phyloP scores from a whole-genome alignment of 768 basidiomycete genomes.

The Tephrocybe sp. region DNA sequence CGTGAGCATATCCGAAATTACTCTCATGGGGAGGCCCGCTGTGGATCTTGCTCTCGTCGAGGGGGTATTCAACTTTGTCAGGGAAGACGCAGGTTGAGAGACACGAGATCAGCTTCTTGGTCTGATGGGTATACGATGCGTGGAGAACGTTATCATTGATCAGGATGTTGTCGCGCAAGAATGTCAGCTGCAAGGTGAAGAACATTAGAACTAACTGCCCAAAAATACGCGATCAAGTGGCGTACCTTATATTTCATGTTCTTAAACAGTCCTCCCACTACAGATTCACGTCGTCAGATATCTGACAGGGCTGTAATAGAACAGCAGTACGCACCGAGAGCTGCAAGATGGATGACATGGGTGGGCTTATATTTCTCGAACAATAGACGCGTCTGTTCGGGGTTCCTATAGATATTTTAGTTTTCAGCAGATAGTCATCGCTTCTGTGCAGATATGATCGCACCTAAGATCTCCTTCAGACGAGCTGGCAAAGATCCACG shows the following conservation, averaged over 20 bases:
- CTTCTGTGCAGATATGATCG: constrained; percentile 4
- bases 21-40: constrained; percentile 89
- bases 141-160: constrained; percentile 96
- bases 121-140: constrained; percentile 61
- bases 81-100: constrained; percentile 98
- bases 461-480: constrained; percentile 86
- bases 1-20: constrained; percentile 97
- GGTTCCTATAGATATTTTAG: constrained; percentile 48
- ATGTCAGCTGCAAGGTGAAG: constrained; percentile 60
- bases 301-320: background rate
- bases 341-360: constrained; percentile 95
- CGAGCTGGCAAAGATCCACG: constrained; percentile 82
- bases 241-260: constrained; percentile 93
- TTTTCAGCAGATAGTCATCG: constrained; percentile 1
- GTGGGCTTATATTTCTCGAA: constrained; percentile 94
- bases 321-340: constrained; percentile 66
- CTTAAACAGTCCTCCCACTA: constrained; percentile 92
- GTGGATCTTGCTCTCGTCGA: constrained; percentile 93
- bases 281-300: constrained; percentile 8
- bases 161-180: constrained; percentile 90
- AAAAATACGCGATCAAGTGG: background rate
- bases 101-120: constrained; percentile 87
- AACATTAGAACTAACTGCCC: background rate
- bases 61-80: constrained; percentile 90
- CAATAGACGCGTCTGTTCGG: constrained; percentile 63